Base-by-base conservation (phyloP, 345 rosid genomes). In the Gossypium stocksii region DNA sequence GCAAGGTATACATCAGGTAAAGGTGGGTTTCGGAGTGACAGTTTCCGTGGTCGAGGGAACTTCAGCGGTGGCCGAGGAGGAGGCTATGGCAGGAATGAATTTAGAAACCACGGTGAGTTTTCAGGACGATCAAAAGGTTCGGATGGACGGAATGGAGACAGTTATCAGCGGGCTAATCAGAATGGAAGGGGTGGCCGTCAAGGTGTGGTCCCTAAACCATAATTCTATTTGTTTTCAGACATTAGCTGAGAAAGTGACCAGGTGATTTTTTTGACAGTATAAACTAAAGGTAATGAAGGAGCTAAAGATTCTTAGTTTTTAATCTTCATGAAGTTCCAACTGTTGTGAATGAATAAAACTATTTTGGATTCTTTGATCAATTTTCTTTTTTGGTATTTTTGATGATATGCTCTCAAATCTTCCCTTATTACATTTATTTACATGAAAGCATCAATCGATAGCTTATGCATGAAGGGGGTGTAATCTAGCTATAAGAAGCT, bases 91-190 rank as follows among this genome's bases (percentile, higher is more conserved):
- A 83, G 90, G 82, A 82, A 66, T 54, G 93, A 89, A 77, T 87
- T 79, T 80, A 86, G 91, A 82, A 79, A 74, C 80, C 93, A 83
- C 73, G 91, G 89, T 48, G 94, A 88, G 64, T 88, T 78, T 76
- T 83, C 90, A 7, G 89, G 85, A 66, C 84, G 94, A 77, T 86
- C 89, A 9, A 90, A 78, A 83, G 91, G 90, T 75, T 75, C 87
- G 19, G 78, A 78, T 68, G 89, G 87, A 19, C 83, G 88, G 23
- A 71, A 70, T 43, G 89, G 80, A 15, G 97, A 88, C 75, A 86
- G 83, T 68, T 82, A 85, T 60, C 91, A 83, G 72, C 84, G 86
- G 49, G 85, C 74, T 74, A 86, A 87, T 83, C 94, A 81, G 82
- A 86, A 85, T 19, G 94, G 83, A 76, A 81, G 76, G 72, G 87